Evolutionary conservation across 2,329 filamentous ascomycete genomes (phyloP).

Genomic region (Phaeoacremonium minimum): DNA sequence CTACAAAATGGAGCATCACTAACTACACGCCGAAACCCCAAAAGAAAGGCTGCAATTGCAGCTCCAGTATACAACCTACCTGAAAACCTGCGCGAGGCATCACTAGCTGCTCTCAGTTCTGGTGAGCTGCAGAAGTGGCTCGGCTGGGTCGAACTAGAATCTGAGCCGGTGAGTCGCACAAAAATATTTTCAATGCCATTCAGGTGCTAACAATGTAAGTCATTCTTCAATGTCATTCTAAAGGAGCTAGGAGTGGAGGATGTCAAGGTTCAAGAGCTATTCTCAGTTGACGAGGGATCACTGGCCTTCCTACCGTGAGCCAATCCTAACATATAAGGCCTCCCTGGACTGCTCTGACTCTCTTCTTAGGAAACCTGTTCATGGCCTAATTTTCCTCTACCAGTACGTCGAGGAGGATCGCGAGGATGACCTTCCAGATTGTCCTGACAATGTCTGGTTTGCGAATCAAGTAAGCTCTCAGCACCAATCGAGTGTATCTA

Average conservation of each 20-base stretch:
- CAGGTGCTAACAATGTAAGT: constrained; percentile 44
- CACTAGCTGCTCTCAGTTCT: constrained; percentile 40
- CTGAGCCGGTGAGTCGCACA: constrained; percentile 65
- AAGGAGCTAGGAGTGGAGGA: constrained; percentile 70
- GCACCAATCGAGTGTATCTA: not conserved
- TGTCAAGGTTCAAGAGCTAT: constrained; percentile 72
- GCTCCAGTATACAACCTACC: constrained; percentile 21
- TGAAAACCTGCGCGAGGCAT: constrained; percentile 38
- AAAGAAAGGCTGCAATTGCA: constrained; percentile 13
- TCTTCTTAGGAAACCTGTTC: constrained; percentile 60
- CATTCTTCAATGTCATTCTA: constrained; percentile 82
- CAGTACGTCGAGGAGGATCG: constrained; percentile 56
- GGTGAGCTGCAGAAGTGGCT: constrained; percentile 59
- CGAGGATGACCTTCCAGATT: constrained; percentile 47
- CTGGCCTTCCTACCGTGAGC: constrained; percentile 60
- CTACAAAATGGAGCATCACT: no score
- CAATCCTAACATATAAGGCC: not conserved
- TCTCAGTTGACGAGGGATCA: constrained; percentile 64
- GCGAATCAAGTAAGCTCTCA: constrained; percentile 69
- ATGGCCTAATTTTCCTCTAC: constrained; percentile 88
- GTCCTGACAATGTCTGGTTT: constrained; percentile 73
- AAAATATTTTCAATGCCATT: not conserved
- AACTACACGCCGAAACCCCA: constrained; percentile 12
- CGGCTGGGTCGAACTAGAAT: constrained; percentile 82
- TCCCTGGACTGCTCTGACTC: constrained; percentile 16